These are phyloP conservation scores for Calocera viscosa DNA, from an alignment of 768 basidiomycete genomes.

Conservation along the genomic window DNA sequence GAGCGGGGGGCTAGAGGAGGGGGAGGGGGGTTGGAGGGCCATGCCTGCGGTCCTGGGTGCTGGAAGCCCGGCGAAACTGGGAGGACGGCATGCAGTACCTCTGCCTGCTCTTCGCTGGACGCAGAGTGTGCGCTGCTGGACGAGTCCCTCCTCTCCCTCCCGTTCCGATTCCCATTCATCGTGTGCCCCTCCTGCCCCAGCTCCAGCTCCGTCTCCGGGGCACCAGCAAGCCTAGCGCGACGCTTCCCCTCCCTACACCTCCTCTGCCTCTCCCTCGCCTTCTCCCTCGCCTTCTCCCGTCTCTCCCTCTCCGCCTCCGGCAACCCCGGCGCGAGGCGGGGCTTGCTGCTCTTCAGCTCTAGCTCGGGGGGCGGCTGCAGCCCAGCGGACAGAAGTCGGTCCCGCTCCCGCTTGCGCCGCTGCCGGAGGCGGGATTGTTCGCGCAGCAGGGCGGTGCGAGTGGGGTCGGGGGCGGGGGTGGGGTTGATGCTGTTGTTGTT, in stretches of 20 bases:
- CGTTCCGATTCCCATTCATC: not conserved
- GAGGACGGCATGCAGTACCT: not conserved
- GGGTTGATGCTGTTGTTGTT: no score
- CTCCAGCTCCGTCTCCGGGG: not conserved
- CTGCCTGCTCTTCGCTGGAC: not conserved
- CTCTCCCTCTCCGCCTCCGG: not conserved
- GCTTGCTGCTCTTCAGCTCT: not conserved
- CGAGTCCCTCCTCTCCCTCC: no score
- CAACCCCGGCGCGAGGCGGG: not conserved
- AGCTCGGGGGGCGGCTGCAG: not conserved
- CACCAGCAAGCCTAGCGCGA: not conserved
- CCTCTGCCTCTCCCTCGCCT: constrained; percentile 6
- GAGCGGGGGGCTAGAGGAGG: no score
- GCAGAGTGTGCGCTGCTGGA: no score
- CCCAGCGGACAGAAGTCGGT: not conserved
- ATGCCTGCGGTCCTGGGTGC: not conserved
- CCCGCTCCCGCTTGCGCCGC: not conserved
- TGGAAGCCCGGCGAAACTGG: not conserved
- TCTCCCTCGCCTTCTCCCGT: not conserved
- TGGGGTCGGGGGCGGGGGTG: not conserved
- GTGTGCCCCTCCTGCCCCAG: not conserved
- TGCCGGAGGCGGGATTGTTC: not conserved
- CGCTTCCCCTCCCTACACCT: constrained; percentile 4
- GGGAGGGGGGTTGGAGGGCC: no score
- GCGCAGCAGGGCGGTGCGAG: not conserved